Base-by-base conservation (phyloP, 805 yeast genomes). In the Pichia paraexigua region DNA sequence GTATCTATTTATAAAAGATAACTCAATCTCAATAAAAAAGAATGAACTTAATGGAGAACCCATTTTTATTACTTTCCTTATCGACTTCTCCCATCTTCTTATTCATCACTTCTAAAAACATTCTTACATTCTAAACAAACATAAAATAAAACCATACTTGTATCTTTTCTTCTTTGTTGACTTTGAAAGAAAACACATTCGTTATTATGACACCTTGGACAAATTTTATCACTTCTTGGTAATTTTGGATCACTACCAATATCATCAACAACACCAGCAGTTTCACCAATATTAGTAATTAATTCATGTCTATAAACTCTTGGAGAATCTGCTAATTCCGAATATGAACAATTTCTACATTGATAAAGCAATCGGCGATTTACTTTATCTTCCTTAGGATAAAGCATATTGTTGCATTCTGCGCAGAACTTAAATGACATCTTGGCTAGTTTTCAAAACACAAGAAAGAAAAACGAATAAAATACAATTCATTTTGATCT, bases 181-280 rank as follows among this genome's bases (percentile, higher is more conserved):
- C 94, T 83, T 70, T 94, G 99, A 77, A 94, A 94, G 66, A 94
- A 94, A 41, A 94, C 99, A 69, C 96, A 88, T 60, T 91, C 96
- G 57, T 82, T 81, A 54, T 86, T 85, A 59, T 79, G 83, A 70
- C 99, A 94, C 50, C 78, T 76, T 3, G 97, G 96, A 68, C 99
- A 94, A 61, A 87, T 91, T 64, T 87, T 87, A 67, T 92, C 94
- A 1, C 96, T 86, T 58, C 97, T 77, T 50, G 99, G 99, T 64
- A 94, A 82, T 2, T 99, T 94, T n/a, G 98, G 98, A 69, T 94
- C 99, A 24, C 84, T 76, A 1, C 97, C 97, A 58, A 94, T 87
- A 67, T 92, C 98, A 65, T 87, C 91, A 41, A 94, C 96, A 49
- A 87, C 96, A 61, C 98, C 98, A 1, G 98, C 98, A 2, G 97